phyloP scores from a whole-genome alignment of 768 basidiomycete species.

The Lactifluus piperatus region DNA sequence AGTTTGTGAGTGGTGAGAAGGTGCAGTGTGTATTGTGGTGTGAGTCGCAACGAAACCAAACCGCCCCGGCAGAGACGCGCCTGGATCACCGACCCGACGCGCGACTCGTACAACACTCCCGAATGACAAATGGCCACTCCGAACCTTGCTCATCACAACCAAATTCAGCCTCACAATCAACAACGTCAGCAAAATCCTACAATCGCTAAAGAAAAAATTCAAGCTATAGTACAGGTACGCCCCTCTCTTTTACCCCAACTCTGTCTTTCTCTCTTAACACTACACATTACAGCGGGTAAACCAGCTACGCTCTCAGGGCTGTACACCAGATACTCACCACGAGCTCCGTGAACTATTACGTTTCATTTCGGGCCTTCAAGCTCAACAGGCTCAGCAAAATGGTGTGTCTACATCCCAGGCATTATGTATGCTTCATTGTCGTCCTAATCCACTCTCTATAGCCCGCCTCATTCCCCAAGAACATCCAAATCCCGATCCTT shows the following conservation, averaged over 20 bases:
- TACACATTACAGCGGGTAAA: constrained; percentile 33
- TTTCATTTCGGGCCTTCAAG: constrained; percentile 32
- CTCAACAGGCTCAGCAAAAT: constrained; percentile 30
- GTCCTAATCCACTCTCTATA: not conserved
- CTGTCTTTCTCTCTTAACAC: not conserved
- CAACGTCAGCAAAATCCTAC: constrained; percentile 15
- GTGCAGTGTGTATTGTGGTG: not conserved
- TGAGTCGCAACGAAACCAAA: not conserved
- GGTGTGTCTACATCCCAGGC: not conserved
- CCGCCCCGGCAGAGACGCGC: constrained; percentile 23
- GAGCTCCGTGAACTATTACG: constrained; percentile 37
- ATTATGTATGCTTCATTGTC: not conserved
- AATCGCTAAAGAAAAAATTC: constrained; percentile 22
- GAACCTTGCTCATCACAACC: constrained; percentile 22
- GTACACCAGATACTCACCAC: constrained; percentile 35
- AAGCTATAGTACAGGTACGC: constrained; percentile 24
- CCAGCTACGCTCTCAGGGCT: constrained; percentile 35
- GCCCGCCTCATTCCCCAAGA: constrained; percentile 19
- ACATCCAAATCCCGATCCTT: constrained; percentile 15
- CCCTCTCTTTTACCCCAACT: not conserved
- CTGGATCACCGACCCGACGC: constrained; percentile 30
- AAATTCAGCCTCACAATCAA: constrained; percentile 17
- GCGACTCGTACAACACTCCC: constrained; percentile 3
- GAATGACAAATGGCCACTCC: constrained; percentile 25
- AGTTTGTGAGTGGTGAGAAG: not conserved